Evolutionary conservation across 176 grass and related monocot genomes (phyloP).

Genomic region (Avena insularis): DNA sequence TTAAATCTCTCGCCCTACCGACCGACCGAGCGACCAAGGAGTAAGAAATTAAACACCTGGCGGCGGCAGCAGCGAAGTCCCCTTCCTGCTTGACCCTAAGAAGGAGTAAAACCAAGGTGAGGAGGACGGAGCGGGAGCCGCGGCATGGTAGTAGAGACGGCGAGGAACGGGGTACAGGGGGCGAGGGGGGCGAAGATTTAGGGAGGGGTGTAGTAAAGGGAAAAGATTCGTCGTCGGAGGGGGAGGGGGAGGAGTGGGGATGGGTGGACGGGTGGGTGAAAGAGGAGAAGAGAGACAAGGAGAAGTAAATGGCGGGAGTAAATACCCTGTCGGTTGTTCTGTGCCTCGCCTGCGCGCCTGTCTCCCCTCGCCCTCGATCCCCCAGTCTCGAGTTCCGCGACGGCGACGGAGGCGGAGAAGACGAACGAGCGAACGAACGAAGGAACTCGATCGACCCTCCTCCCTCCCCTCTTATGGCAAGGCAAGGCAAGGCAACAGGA

Average conservation of each 20-base stretch:
- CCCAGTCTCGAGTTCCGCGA: not conserved
- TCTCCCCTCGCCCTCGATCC: not conserved
- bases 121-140: not conserved
- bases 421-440: not conserved
- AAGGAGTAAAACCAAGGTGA: not conserved
- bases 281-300: not conserved
- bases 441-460: not conserved
- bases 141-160: not conserved
- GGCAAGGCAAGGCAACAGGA: not conserved
- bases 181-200: conserved; percentile 43
- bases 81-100: conserved; percentile 22
- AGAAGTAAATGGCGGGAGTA: conserved; percentile 36
- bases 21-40: not conserved
- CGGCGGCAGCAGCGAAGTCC: not conserved
- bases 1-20: not conserved
- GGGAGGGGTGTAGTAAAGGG: conserved; percentile 34
- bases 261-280: not conserved
- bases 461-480: not conserved
- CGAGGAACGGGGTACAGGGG: conserved; percentile 3
- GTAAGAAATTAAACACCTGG: not conserved
- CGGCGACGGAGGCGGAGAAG: conserved; percentile 17
- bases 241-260: not conserved
- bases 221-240: conserved; percentile 20
- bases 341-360: conserved; percentile 40
- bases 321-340: conserved; percentile 84